These are phyloP conservation scores for Parascedosporium putredinis DNA, from an alignment of 2,329 filamentous ascomycete genomes.

Conservation along the genomic window DNA sequence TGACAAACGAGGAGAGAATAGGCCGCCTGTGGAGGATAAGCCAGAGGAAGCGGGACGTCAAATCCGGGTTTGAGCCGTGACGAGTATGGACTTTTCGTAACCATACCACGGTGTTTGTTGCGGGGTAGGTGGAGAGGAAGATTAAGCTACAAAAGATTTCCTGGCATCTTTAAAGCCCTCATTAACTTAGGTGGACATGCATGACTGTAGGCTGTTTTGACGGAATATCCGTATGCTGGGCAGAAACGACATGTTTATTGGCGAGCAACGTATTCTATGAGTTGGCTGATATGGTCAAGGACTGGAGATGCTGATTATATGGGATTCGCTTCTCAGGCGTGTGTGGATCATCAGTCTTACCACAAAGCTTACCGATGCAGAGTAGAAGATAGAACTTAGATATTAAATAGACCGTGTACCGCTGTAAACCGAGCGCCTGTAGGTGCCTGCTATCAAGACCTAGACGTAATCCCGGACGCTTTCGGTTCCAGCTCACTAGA, in stretches of 20 bases:
- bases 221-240: background rate
- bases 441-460: no score
- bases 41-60: background rate
- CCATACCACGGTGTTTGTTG: background rate
- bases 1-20: slow-evolving; percentile 34
- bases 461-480: no score
- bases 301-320: background rate
- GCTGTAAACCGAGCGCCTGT: no score
- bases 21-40: slow-evolving; percentile 22
- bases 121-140: background rate
- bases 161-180: slow-evolving; percentile 9
- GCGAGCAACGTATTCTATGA: background rate
- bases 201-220: slow-evolving; percentile 2
- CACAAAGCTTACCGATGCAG: background rate
- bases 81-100: background rate
- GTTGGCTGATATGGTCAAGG: background rate
- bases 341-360: background rate
- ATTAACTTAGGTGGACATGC: slow-evolving; percentile 2
- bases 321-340: background rate
- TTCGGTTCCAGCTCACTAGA: no score
- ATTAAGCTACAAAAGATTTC: slow-evolving; percentile 7
- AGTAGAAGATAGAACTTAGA: background rate
- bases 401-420: no score
- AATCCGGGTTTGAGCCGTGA: background rate
- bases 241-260: background rate